A percentile compares a stretch with the other conserved stretches of the same genome.
Evolutionary conservation across 139 green algal genomes (phyloP).

Genomic region (Edaphochlamys debaryana): DNA sequence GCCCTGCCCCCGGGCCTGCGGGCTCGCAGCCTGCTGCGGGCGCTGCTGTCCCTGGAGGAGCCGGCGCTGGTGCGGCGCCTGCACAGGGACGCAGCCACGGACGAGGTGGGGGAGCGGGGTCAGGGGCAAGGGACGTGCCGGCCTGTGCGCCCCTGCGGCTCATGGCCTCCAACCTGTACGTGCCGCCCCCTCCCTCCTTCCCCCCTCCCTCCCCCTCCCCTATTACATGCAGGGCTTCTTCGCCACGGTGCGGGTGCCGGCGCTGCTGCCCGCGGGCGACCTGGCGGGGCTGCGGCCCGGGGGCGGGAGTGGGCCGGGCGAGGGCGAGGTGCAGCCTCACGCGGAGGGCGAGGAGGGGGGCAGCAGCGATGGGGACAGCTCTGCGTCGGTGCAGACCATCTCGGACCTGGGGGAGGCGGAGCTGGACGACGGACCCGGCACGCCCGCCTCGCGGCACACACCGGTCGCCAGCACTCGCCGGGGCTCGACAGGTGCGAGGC

Average conservation of each 20-base stretch:
- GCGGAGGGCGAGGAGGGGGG: not conserved
- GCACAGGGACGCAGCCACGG: not conserved
- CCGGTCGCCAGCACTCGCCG: too few species aligned
- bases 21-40: not conserved
- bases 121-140: too few species aligned
- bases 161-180: too few species aligned
- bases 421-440: too few species aligned
- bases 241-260: not conserved
- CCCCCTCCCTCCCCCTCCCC: too few species aligned
- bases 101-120: not conserved
- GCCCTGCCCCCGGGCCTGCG: not conserved
- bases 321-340: too few species aligned
- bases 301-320: too few species aligned
- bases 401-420: constrained; percentile 12
- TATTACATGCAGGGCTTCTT: not conserved
- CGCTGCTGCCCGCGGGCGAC: not conserved
- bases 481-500: too few species aligned
- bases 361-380: not conserved
- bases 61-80: not conserved
- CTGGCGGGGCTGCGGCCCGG: too few species aligned
- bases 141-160: too few species aligned
- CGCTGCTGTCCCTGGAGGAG: constrained; percentile 7
- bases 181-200: too few species aligned
- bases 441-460: too few species aligned
- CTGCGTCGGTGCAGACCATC: not conserved